A percentile compares a stretch with the other conserved stretches of the same genome.
Conservation (phyloP, 257 asterid genomes). For the Linderniella brevidens region DNA sequence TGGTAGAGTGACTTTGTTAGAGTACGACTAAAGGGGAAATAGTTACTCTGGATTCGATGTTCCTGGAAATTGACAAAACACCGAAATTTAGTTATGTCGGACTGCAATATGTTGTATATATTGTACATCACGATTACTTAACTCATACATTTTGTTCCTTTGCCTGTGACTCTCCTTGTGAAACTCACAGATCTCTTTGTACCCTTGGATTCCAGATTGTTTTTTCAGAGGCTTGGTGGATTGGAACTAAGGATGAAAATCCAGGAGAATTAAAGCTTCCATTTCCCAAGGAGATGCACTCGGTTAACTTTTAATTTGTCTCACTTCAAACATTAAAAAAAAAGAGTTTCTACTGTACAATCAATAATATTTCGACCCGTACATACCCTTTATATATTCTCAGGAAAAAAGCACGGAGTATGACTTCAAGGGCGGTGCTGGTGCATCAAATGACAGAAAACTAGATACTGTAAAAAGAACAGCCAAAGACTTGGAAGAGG, state of each 20-base stretch:
- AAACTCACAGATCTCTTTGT: background rate
- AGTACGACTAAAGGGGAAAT: no score
- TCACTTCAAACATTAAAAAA: constrained; percentile 3
- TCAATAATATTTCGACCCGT: constrained; percentile 3
- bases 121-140: background rate
- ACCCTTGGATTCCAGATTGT: constrained; percentile 41
- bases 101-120: no score
- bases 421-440: constrained; percentile 79
- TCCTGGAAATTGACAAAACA: no score
- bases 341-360: constrained; percentile 6
- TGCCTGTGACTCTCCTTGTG: constrained; percentile 2
- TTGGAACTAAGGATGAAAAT: constrained; percentile 74
- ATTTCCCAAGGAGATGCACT: constrained; percentile 54
- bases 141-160: background rate
- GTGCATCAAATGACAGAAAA: constrained; percentile 25
- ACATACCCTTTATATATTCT: constrained; percentile 3
- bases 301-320: constrained; percentile 27
- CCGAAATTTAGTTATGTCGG: no score
- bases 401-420: constrained; percentile 33
- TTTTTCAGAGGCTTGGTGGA: constrained; percentile 97
- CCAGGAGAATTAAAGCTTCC: constrained; percentile 62
- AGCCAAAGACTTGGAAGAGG: constrained; percentile 19
- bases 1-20: no score
- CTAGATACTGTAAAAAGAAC: constrained; percentile 17
- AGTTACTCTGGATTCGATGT: no score